phyloP scores from a whole-genome alignment of 768 basidiomycete species.

The Xerocomus potaroensis region DNA sequence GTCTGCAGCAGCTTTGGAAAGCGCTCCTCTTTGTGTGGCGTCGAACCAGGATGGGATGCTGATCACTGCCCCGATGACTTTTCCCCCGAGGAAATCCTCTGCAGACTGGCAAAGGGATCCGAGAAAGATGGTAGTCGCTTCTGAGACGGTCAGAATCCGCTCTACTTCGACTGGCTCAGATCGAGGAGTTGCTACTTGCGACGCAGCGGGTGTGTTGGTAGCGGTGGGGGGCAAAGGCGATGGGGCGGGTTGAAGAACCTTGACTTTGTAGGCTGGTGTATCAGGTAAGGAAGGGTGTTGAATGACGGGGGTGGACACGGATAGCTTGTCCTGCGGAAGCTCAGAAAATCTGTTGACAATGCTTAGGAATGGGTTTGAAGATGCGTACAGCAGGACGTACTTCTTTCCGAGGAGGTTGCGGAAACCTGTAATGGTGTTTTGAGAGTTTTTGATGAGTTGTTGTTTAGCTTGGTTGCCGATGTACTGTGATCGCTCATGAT shows the following conservation, averaged over 20 bases:
- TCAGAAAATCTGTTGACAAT: slow-evolving; percentile 63
- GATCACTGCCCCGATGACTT: slow-evolving; percentile 77
- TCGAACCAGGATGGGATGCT: slow-evolving; percentile 76
- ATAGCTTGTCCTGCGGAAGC: slow-evolving; percentile 49
- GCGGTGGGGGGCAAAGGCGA: slow-evolving; percentile 56
- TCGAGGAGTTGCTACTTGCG: slow-evolving; percentile 65
- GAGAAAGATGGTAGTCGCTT: slow-evolving; percentile 84
- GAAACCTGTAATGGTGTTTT: slow-evolving; percentile 95
- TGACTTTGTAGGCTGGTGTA: slow-evolving; percentile 79
- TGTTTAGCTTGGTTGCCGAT: slow-evolving; percentile 92
- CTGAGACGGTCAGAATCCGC: slow-evolving; percentile 75
- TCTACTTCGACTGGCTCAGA: slow-evolving; percentile 63
- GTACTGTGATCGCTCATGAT: slow-evolving; percentile 53
- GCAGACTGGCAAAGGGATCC: slow-evolving; percentile 81
- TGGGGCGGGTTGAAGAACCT: slow-evolving; percentile 75
- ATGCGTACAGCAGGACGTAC: slow-evolving; percentile 38
- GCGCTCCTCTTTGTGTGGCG: slow-evolving; percentile 59
- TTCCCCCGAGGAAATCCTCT: slow-evolving; percentile 83
- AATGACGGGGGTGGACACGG: slow-evolving; percentile 65
- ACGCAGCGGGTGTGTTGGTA: slow-evolving; percentile 58
- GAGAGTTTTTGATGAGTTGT: slow-evolving; percentile 91
- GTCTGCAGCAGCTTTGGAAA: slow-evolving; percentile 67
- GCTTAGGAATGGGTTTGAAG: not conserved
- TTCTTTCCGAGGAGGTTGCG: slow-evolving; percentile 90
- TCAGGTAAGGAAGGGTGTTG: slow-evolving; percentile 69